Base-by-base conservation (phyloP, 2,329 filamentous ascomycete genomes). In the Alternaria conjuncta region DNA sequence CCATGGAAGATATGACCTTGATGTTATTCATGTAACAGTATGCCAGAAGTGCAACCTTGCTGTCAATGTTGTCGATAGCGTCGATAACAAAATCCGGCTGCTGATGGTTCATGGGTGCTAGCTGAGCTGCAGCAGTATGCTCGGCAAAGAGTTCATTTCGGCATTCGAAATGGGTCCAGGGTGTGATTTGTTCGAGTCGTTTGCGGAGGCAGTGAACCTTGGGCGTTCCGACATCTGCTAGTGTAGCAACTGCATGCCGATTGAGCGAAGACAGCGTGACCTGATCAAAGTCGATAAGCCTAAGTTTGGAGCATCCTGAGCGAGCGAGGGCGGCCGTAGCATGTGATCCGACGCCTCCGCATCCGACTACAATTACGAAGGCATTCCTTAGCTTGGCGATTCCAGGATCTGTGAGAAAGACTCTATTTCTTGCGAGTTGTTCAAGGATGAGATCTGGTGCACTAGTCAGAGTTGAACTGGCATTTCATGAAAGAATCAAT, bases 41-140 rank as follows among this genome's bases (percentile, higher is more conserved):
- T 73, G 93, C 90, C 44, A 99, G 85, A 58, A 99, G 83, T 18
- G 90, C 91, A 4, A 99, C 95, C 82, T 99, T 99, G 57, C 93
- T 97, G 55, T 97, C 93, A 66, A 99, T 98, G 77, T 99, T 98
- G 80, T 99, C 96, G 70, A 99, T 99, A 21, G 95, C 96, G 80
- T 99, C 96, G 36, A 99, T 88, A n/a, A 99, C 89, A 75, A 90
- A 99, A 72, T 95, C 91, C 1, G 94, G 94, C 72, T 86, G 86
- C 75, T 86, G 87, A 15, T 84, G 88, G 69, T 83, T 81, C 89
- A 93, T 94, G 0, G 88, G 84, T 0, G 83, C 88, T 45, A 99
- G 83, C 66, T 97, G 83, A 11, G 82, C 78, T 7, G 87, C 86
- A 0, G 94, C 94, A 10, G 85, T 89, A 15, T 84, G 79, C 50